Percentiles rank a stretch among this genome's conserved stretches.
phyloP scores from a whole-genome alignment of 2,329 filamentous ascomycete genomes.

The Ciborinia camelliae region DNA sequence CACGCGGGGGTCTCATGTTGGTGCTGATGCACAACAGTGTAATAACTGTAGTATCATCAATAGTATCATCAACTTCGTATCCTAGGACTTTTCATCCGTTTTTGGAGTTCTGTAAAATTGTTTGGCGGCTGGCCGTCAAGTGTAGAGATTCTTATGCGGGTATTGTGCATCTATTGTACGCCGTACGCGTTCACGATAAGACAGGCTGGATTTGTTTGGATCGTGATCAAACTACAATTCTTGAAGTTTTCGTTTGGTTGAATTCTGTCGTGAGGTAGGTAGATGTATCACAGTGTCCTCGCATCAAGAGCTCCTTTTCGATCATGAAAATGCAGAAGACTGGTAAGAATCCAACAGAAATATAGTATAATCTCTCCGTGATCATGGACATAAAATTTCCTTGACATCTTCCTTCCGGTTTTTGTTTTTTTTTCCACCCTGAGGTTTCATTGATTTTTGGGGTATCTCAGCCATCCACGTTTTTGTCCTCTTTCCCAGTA shows the following conservation, averaged over 20 bases:
- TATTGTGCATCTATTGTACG: neutral
- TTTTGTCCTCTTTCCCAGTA: neutral
- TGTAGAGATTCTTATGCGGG: neutral
- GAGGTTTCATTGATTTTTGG: neutral
- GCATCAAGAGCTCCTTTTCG: neutral
- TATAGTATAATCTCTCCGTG: neutral
- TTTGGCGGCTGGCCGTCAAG: slow-evolving; percentile 1
- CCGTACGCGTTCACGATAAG: neutral
- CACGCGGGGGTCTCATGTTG: neutral
- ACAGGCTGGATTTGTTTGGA: neutral
- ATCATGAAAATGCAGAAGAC: neutral
- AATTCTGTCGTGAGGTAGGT: neutral
- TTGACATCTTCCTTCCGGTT: no score
- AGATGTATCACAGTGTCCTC: neutral
- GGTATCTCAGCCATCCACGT: neutral
- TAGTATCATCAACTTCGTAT: slow-evolving; percentile 12
- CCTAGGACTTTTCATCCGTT: neutral
- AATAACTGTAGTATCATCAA: slow-evolving; percentile 6
- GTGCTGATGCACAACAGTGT: slow-evolving; percentile 3
- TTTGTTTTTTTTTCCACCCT: neutral
- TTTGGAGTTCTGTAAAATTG: neutral
- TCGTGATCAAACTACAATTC: neutral
- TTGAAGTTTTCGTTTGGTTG: neutral
- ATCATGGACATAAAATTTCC: no score
- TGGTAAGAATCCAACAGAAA: neutral